These are phyloP conservation scores for Nidularia pulvinata DNA, from an alignment of 768 basidiomycete species.

Conservation along the genomic window DNA sequence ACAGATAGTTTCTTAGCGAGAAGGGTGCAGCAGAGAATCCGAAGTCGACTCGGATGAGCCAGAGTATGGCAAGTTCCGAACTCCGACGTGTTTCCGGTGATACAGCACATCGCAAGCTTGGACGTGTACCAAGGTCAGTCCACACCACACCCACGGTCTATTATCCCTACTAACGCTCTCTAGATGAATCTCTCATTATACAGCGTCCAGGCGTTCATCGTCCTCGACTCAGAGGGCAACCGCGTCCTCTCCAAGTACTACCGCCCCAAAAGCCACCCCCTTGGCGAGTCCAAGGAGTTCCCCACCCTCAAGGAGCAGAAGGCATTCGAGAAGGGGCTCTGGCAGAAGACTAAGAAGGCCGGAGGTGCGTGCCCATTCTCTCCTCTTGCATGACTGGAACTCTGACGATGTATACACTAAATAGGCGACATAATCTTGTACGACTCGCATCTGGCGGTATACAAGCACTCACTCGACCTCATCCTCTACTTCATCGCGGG, in stretches of 20 bases:
- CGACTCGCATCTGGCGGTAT: slow-evolving; percentile 88
- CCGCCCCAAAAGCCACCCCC: slow-evolving; percentile 63
- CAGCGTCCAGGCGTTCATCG: slow-evolving; percentile 82
- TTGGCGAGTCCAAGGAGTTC: slow-evolving; percentile 63
- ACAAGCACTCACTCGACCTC: slow-evolving; percentile 94
- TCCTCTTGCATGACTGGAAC: neutral
- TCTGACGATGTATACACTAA: neutral
- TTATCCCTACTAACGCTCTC: too few relatives aligned
- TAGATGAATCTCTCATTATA: slow-evolving; percentile 93
- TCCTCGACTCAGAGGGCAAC: slow-evolving; percentile 95
- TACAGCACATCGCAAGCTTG: too few relatives aligned
- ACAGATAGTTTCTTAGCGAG: too few relatives aligned
- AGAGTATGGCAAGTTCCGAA: too few relatives aligned
- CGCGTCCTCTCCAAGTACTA: slow-evolving; percentile 98
- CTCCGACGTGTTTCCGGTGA: too few relatives aligned
- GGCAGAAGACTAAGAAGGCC: slow-evolving; percentile 93
- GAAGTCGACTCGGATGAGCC: too few relatives aligned
- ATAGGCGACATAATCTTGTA: slow-evolving; percentile 93
- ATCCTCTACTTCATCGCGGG: slow-evolving; percentile 93
- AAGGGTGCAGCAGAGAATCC: too few relatives aligned
- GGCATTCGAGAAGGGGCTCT: slow-evolving; percentile 93
- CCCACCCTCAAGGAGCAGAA: slow-evolving; percentile 88
- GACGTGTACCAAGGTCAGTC: too few relatives aligned
- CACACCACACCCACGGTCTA: too few relatives aligned
- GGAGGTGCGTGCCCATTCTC: slow-evolving; percentile 57